Conservation (phyloP, 2,329 filamentous ascomycete species). For the Microcera coccophila region DNA sequence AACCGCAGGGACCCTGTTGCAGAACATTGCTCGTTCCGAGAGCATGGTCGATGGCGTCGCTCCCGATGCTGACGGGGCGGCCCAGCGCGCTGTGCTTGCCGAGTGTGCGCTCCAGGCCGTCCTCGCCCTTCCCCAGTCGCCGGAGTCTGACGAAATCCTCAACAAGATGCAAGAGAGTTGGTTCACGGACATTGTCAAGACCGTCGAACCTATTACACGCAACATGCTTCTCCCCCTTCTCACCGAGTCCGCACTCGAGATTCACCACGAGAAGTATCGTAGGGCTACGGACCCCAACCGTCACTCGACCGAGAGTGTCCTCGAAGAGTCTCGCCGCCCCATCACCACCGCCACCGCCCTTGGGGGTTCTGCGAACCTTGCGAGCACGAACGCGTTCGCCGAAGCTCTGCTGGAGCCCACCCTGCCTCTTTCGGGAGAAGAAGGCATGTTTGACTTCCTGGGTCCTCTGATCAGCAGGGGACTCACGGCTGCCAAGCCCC, state of each 20-base stretch:
- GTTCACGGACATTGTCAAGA: slow-evolving; percentile 1
- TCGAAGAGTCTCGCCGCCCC: no score
- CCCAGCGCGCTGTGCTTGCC: slow-evolving; percentile 20
- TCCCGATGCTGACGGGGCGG: slow-evolving; percentile 2
- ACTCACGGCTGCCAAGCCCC: slow-evolving; percentile 1
- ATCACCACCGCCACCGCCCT: no score
- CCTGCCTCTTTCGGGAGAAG: slow-evolving; percentile 9
- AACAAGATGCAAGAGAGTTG: slow-evolving; percentile 12
- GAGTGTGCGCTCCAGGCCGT: slow-evolving; percentile 20
- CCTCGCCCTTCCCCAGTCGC: slow-evolving; percentile 7
- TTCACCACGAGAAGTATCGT: no score
- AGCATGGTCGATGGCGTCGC: neutral
- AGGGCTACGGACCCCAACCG: neutral
- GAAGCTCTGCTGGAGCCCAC: slow-evolving; percentile 10
- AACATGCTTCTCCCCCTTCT: no score
- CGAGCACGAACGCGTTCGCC: no score
- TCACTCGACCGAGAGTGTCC: no score
- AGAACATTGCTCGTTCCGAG: slow-evolving; percentile 2
- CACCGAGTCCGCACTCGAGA: slow-evolving; percentile 6
- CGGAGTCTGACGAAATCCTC: slow-evolving; percentile 7
- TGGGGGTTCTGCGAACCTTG: no score
- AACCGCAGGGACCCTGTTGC: slow-evolving; percentile 8
- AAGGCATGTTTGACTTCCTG: slow-evolving; percentile 7
- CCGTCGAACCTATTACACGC: no score
- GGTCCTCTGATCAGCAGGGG: slow-evolving; percentile 8